Percentiles rank a stretch among this genome's conserved stretches.
Conservation (phyloP, 257 asterid genomes). For the Euphrasia confusa region DNA sequence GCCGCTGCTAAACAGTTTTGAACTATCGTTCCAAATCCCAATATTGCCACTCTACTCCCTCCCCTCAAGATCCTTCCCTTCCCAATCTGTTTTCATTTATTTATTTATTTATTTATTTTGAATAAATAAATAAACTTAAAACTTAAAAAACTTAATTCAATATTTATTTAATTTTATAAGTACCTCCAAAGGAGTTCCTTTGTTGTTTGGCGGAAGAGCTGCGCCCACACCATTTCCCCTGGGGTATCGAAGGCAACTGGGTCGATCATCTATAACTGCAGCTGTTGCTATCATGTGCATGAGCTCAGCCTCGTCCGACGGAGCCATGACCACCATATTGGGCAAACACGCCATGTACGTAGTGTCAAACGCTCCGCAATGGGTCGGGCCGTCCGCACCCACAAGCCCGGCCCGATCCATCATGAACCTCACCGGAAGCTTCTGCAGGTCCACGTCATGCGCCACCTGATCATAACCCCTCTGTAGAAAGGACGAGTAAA, state of each 20-base stretch:
- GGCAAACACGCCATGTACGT: conserved; percentile 18
- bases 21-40: conserved; percentile 19
- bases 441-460: conserved; percentile 12
- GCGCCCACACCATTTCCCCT: conserved; percentile 4
- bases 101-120: too few species aligned
- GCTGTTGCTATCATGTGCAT: conserved; percentile 25
- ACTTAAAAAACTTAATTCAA: neutral
- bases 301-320: conserved; percentile 20
- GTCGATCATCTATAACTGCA: conserved; percentile 19
- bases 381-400: conserved; percentile 24
- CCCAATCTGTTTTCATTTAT: conserved; percentile 26
- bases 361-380: conserved; percentile 18
- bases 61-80: conserved; percentile 27
- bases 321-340: conserved; percentile 26
- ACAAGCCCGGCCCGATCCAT: conserved; percentile 25
- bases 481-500: neutral
- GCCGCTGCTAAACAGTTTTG: conserved; percentile 31
- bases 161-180: neutral
- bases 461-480: conserved; percentile 6
- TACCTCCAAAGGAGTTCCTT: conserved; percentile 6
- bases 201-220: neutral
- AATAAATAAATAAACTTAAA: neutral
- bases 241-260: conserved; percentile 21
- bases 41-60: conserved; percentile 29
- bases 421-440: conserved; percentile 17